Base-by-base conservation (phyloP, 768 basidiomycete species). In the Psilocybe azurescens region DNA sequence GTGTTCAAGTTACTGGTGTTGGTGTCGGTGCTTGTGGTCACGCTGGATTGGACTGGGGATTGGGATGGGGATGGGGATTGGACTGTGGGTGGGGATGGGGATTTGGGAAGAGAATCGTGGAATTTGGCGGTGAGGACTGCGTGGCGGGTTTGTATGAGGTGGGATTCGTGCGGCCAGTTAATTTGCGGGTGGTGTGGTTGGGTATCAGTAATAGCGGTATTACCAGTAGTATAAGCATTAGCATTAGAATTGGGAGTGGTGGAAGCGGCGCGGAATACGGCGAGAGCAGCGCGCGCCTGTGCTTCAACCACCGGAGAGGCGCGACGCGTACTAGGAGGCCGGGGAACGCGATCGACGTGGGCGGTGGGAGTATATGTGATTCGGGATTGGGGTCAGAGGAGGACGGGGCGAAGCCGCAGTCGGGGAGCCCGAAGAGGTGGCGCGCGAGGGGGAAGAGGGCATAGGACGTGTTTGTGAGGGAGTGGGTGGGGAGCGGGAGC, bases 271-370 rank as follows among this genome's bases (percentile, higher is more conserved):
- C 77, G 76, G 61, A 91, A 89, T 0, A 82, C 84, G 24, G 79
- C 78, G 20, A 88, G 71, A 6, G 86, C 80, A 2, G 86, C 89
- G 0, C 83, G 84, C 0, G 89, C 89, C 74, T 97, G 95, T 0
- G 85, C 86, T 73, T 97, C 93, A 51, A 89, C 79, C 0, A 94
- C 69, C 1, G 93, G 61, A 96, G 83, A 2, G 94, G 95, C 0
- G 82, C 82, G 24, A 93, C 86, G 36, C 78, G 76, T 28, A 79
- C 70, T 1, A 79, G 79, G 11, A 93, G 81, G 2, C 90, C 86
- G 53, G 90, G 76, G 72, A 94, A 92, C 7, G 86, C 89, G 44
- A 93, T 69, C 18, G 51, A 89, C 20, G 56, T 41, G 1, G 79
- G 87, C 71, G 91, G 62, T 0, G 90, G 90, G 28, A 32, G 38